Conservation (phyloP, 352 stramenopile species). For the Globisporangium okanoganense region DNA sequence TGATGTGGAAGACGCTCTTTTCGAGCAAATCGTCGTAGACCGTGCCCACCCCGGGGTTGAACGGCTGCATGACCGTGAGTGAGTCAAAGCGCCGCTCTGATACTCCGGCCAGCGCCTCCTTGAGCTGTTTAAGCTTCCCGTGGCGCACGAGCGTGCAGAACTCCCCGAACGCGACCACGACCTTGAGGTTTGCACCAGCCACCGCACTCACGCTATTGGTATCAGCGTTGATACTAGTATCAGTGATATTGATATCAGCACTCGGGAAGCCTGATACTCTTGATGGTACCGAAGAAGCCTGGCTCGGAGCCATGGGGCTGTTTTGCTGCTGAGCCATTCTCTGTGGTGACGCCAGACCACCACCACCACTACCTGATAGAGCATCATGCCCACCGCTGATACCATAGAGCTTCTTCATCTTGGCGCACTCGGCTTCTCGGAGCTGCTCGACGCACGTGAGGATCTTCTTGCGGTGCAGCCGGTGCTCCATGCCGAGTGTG, state of each 20-base stretch:
- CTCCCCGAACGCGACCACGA: slow-evolving; percentile 70
- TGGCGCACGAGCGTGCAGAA: slow-evolving; percentile 84
- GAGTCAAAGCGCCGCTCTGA: slow-evolving; percentile 86
- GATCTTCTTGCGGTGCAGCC: slow-evolving; percentile 95
- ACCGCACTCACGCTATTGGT: slow-evolving; percentile 6
- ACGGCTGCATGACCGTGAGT: slow-evolving; percentile 62
- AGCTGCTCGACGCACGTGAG: slow-evolving; percentile 85
- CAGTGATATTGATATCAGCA: background rate
- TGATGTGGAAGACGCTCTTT: slow-evolving; percentile 87
- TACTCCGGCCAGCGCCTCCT: slow-evolving; percentile 81
- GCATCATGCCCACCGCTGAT: slow-evolving; percentile 10
- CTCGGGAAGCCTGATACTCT: background rate
- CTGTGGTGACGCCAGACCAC: background rate
- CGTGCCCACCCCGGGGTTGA: slow-evolving; percentile 83
- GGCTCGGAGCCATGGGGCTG: background rate
- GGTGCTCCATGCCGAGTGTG: slow-evolving; percentile 93
- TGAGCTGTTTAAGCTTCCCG: slow-evolving; percentile 86
- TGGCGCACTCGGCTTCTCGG: slow-evolving; percentile 42
- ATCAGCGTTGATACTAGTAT: background rate
- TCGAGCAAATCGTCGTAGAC: slow-evolving; percentile 89
- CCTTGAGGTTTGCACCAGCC: slow-evolving; percentile 19
- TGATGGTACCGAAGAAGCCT: background rate
- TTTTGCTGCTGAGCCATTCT: background rate
- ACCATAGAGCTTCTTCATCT: slow-evolving; percentile 44
- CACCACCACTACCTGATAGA: background rate